Evolutionary conservation across 805 yeast genomes (phyloP).

Genomic region (Sugiyamaella americana): DNA sequence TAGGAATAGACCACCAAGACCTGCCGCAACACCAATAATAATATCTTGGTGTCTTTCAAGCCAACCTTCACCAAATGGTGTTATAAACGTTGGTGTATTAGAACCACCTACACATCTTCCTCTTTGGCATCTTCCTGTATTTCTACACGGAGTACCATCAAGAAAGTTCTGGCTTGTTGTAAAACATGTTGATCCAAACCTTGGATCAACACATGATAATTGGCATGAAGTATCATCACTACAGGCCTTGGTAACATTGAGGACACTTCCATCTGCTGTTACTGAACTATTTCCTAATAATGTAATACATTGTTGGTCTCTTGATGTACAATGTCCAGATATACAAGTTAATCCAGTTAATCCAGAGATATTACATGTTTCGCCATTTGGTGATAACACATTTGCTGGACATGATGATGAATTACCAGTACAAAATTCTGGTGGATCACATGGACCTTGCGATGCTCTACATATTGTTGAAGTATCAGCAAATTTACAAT

Average conservation of each 20-base stretch:
- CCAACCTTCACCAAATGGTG: constrained; percentile 22
- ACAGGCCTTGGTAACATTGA: constrained; percentile 29
- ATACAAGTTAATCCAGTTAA: constrained; percentile 23
- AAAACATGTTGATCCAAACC: constrained; percentile 25
- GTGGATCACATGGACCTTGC: constrained; percentile 32
- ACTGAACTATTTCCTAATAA: constrained; percentile 24
- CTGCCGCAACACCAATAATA: constrained; percentile 22
- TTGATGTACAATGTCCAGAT: constrained; percentile 33
- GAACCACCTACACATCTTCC: constrained; percentile 30
- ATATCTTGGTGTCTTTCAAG: constrained; percentile 18
- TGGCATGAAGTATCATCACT: constrained; percentile 25
- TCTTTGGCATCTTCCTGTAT: constrained; percentile 25
- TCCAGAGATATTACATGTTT: constrained; percentile 19
- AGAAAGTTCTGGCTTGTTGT: constrained; percentile 28
- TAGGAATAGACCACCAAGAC: constrained; percentile 20
- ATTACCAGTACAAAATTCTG: constrained; percentile 32
- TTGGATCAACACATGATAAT: constrained; percentile 25
- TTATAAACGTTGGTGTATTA: constrained; percentile 1
- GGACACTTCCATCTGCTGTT: constrained; percentile 17
- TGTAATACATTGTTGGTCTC: constrained; percentile 32
- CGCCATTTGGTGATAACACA: constrained; percentile 26
- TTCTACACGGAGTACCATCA: constrained; percentile 33
- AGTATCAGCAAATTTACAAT: constrained; percentile 29
- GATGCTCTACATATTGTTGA: constrained; percentile 28
- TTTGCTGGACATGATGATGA: constrained; percentile 31